Evolutionary conservation across 768 basidiomycete species (phyloP).

Genomic region (Termitomyces sp.): DNA sequence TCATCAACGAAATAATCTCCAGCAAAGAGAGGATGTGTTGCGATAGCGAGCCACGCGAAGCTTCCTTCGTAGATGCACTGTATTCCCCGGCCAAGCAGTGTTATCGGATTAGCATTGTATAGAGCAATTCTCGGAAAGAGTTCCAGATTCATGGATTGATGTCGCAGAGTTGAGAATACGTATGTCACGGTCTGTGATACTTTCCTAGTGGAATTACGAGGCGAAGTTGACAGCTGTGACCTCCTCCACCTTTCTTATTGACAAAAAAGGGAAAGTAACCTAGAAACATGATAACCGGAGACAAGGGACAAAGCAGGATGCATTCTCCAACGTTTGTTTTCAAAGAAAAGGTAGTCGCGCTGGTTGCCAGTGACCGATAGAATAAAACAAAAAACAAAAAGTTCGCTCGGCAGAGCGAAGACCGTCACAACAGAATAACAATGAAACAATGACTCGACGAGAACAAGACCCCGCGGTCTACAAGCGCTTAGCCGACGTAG

Average conservation of each 20-base stretch:
- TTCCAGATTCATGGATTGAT: neutral
- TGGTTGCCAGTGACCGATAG: neutral
- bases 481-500: neutral
- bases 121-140: neutral
- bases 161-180: neutral
- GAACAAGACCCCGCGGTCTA: neutral
- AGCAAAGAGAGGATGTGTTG: neutral
- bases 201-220: neutral
- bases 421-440: neutral
- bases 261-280: neutral
- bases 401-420: neutral
- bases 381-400: neutral
- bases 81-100: neutral
- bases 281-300: neutral
- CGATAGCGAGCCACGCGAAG: neutral
- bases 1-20: neutral
- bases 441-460: neutral
- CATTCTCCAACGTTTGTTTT: neutral
- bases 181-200: neutral
- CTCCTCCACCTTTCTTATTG: neutral
- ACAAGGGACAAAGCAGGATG: neutral
- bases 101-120: neutral
- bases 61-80: constrained; percentile 1
- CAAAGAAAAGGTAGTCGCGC: neutral
- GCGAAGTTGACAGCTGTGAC: neutral